Base-by-base conservation (phyloP, 805 yeast genomes). In the Candida chauliodis region DNA sequence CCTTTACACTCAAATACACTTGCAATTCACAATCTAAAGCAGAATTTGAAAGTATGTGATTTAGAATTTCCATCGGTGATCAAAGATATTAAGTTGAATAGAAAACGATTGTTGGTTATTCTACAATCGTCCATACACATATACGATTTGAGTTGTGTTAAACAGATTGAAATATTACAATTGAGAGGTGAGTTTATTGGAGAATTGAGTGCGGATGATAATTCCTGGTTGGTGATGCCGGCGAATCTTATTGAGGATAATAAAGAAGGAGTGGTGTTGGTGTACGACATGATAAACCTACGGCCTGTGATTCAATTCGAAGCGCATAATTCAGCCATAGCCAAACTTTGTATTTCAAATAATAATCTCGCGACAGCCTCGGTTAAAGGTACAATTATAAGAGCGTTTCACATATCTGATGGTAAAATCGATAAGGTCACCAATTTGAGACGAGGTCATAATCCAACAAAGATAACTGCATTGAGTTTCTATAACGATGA, bases 61-160 rank as follows among this genome's bases (percentile, higher is more conserved):
- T 66, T 91, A 48, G 78, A 91, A 0, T 93, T 89, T 58, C 91
- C 96, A 1, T 77, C 87, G 3, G 66, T 79, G 6, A 81, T 91
- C 2, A 64, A 83, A 19, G 78, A 77, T 36, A 82, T 91, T 23
- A 78, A 78, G 48, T 73, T 91, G 63, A 93, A 91, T 59, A 73
- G 97, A 30, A 83, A 84, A 49, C 66, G 97, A 31, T 70, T 91
- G 47, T 73, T 87, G 22, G 93, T 90, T 13, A 78, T 85, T 5
- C 66, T 91, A 37, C 63, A 66, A 42, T 70, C 78, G 35, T 95
- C 90, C 59, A 78, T 93, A 8, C 85, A 80, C 56, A 77, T 91
- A 33, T 93, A 91, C 63, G 97, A 91, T 58, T 82, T 91, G 44
- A 79, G 93, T 41, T 86, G 95, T 57, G 89, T 91, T 81, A 80